Conservation (phyloP, 192 early-diverging fungal genomes). For the Paraglomus occultum region DNA sequence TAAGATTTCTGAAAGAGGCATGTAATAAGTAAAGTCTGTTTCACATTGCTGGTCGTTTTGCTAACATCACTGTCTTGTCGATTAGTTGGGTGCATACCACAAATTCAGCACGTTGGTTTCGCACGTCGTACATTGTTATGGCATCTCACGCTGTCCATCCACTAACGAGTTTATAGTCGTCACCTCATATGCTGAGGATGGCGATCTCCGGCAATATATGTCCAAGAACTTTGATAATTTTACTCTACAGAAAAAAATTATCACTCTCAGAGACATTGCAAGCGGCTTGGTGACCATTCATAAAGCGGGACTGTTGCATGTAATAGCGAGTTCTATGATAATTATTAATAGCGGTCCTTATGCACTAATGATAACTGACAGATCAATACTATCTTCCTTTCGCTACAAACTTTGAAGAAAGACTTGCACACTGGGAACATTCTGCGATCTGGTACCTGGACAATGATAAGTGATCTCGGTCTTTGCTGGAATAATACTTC, state of each 20-base stretch:
- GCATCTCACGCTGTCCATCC: background rate
- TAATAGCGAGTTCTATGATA: background rate
- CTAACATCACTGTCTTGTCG: background rate
- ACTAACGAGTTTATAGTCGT: background rate
- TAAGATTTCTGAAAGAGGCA: background rate
- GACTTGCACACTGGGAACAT: slow-evolving; percentile 13
- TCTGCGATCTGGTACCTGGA: background rate
- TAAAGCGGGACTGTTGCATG: slow-evolving; percentile 3
- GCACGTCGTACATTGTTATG: slow-evolving; percentile 1
- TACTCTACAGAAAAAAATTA: background rate
- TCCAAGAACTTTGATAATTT: slow-evolving; percentile 1
- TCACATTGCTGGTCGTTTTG: background rate
- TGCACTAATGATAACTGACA: no score
- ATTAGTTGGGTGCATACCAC: slow-evolving; percentile 17
- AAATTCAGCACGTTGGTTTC: background rate
- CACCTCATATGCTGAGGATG: slow-evolving; percentile 1
- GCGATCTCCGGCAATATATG: slow-evolving; percentile 4
- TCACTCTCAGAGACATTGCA: slow-evolving; percentile 8
- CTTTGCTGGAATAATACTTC: background rate
- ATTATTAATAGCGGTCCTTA: no score
- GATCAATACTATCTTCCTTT: no score
- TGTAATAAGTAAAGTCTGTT: background rate
- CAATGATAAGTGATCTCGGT: slow-evolving; percentile 6
- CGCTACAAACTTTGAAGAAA: background rate
- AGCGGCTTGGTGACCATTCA: background rate